Conservation (phyloP, 1,284 basidiomycete genomes). For the Pseudozyma hubeiensis region DNA sequence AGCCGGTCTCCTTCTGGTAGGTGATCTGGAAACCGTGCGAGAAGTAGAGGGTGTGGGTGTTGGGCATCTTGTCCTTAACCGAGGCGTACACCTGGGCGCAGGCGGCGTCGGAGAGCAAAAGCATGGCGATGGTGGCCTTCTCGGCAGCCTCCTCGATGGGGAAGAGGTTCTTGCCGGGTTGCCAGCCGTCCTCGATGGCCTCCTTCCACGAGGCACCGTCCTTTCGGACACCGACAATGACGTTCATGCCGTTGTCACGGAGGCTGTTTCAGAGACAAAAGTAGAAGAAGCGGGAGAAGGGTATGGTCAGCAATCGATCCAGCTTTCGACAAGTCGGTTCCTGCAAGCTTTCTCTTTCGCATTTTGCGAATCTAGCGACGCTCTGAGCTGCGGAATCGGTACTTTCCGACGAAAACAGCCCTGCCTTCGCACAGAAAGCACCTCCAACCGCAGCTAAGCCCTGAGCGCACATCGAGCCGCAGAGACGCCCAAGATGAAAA, state of each 20-base stretch:
- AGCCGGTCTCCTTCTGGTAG: constrained; percentile 96
- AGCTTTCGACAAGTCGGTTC: not conserved
- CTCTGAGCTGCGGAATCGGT: not conserved
- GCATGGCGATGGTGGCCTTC: constrained; percentile 98
- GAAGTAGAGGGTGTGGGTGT: constrained; percentile 99
- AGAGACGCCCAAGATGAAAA: not conserved
- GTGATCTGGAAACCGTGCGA: constrained; percentile 99
- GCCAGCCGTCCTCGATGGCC: constrained; percentile 97
- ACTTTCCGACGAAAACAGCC: not conserved
- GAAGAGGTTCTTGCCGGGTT: constrained; percentile 97
- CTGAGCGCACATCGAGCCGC: too few species aligned
- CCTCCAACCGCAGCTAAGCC: too few species aligned
- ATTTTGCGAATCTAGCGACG: not conserved
- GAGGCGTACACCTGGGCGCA: constrained; percentile 94
- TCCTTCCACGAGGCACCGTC: constrained; percentile 96
- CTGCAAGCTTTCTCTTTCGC: too few species aligned
- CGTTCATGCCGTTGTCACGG: constrained; percentile 97
- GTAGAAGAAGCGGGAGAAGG: constrained; percentile 1
- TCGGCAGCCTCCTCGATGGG: constrained; percentile 97
- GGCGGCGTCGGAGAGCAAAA: constrained; percentile 97
- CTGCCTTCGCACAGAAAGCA: too few species aligned
- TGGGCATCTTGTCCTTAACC: constrained; percentile 87
- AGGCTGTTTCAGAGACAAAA: constrained; percentile 71
- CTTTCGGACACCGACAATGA: constrained; percentile 98
- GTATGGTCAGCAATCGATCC: constrained; percentile 13